A percentile compares a stretch with the other conserved stretches of the same genome.
Conservation (phyloP, 2,329 filamentous ascomycete genomes). For the Phialemonium atrogriseum region DNA sequence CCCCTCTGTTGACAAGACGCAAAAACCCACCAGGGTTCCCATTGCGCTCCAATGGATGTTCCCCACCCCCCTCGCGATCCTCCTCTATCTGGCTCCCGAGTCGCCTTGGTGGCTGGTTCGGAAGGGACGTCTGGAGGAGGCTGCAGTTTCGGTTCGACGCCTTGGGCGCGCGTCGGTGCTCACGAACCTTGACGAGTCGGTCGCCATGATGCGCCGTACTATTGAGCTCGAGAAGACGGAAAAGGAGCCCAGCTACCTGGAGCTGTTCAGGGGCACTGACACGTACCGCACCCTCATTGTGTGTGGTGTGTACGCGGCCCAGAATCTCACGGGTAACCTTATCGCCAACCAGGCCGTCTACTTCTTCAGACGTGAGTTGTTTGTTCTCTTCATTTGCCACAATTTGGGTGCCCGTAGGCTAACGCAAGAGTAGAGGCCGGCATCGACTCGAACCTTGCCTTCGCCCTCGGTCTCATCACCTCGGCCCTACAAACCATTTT, state of each 20-base stretch:
- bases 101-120: slow-evolving; percentile 50
- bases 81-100: slow-evolving; percentile 42
- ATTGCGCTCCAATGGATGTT: slow-evolving; percentile 52
- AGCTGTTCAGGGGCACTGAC: slow-evolving; percentile 48
- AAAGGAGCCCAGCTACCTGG: slow-evolving; percentile 37
- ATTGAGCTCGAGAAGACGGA: slow-evolving; percentile 43
- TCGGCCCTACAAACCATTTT: slow-evolving; percentile 54
- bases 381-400: background rate
- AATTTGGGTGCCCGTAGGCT: background rate
- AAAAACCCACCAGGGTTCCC: slow-evolving; percentile 34
- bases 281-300: slow-evolving; percentile 45
- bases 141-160: slow-evolving; percentile 36
- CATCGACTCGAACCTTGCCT: slow-evolving; percentile 43
- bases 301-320: slow-evolving; percentile 48
- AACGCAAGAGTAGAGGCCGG: slow-evolving; percentile 43
- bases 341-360: slow-evolving; percentile 56
- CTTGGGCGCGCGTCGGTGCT: slow-evolving; percentile 33
- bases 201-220: slow-evolving; percentile 52
- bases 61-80: slow-evolving; percentile 43
- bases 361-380: slow-evolving; percentile 45
- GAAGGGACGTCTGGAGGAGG: slow-evolving; percentile 35
- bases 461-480: slow-evolving; percentile 55
- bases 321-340: slow-evolving; percentile 54
- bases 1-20: slow-evolving; percentile 18
- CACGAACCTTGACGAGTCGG: slow-evolving; percentile 31